Evolutionary conservation across 148 eudicot genomes (phyloP), one percentile per base, ranked within the genome.

Genomic region (Amaranthus palmeri): DNA sequence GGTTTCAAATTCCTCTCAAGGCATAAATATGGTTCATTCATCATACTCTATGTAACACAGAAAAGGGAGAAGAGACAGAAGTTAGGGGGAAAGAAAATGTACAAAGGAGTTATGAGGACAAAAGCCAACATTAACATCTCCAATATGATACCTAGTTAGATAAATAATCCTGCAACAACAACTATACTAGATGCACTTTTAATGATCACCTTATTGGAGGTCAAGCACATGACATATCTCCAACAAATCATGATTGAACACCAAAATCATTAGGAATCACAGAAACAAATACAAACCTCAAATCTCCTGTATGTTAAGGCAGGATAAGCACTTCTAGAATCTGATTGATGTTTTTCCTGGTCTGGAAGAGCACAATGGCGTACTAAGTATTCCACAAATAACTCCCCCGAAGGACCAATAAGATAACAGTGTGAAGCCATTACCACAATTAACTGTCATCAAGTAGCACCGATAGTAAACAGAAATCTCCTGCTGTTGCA

Each of bases 341-440:
- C 88, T 55, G 54, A 77, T 48, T 72, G 78, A 70, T 78, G 78
- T 56, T 81, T 86, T 36, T 88, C 86, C 65, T 74, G 69, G 55
- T 88, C 98, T 18, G 84, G 67, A 81, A 93, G 72, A 73, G 96
- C 91, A 85, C 89, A 85, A 75, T 92, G 84, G 67, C 88, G 92
- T 50, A 96, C 96, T 76, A 96, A 88, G 73, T 86, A 96, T 74
- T 96, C 99, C 75, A 96, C 88, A 80, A 96, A 96, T 68, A 84
- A 71, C 85, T 96, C 99, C 68, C 99, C 99, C 2, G 93, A 82
- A 81, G 90, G 79, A 82, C 99, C 99, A 78, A 88, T 88, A 86
- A 96, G 80, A 86, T 92, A 96, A 79, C 99, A 96, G 79, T 96
- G 96, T 25, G 99, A 96, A 77, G 99, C 99, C 99, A 96, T 96